Evolutionary conservation across 371 early-diverging fungal species (phyloP).

Genomic region (Mucor racemosus): DNA sequence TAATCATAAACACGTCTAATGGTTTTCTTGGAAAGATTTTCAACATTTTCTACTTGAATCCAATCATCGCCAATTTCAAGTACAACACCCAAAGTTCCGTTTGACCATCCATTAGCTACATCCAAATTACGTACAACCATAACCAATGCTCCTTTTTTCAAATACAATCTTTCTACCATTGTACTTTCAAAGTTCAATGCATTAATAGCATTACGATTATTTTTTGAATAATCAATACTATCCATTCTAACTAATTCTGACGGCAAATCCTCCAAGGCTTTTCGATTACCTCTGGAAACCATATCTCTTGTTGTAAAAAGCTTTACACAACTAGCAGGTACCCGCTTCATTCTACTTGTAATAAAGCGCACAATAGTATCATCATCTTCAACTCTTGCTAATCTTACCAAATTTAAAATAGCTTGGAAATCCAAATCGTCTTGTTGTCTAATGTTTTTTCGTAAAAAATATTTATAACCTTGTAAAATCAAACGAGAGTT

Average conservation of each 20-base stretch:
- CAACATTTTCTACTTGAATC: not conserved
- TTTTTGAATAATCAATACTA: not conserved
- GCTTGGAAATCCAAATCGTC: too few species aligned
- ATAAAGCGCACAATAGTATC: too few species aligned
- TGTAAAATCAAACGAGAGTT: too few species aligned
- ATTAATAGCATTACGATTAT: not conserved
- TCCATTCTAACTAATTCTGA: not conserved
- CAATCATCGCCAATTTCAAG: constrained; percentile 8
- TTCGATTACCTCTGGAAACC: not conserved
- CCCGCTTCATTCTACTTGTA: too few species aligned
- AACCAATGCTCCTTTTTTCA: not conserved
- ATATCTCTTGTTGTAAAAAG: constrained; percentile 2
- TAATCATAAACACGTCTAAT: not conserved
- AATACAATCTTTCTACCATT: not conserved
- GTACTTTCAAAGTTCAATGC: constrained; percentile 4
- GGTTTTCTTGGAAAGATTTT: too few species aligned
- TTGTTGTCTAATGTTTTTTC: too few species aligned
- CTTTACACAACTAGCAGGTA: not conserved
- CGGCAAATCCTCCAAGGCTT: not conserved
- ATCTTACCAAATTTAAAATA: too few species aligned
- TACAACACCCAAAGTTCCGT: not conserved
- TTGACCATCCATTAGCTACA: constrained; percentile 4
- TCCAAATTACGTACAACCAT: constrained; percentile 9
- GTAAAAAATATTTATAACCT: too few species aligned
- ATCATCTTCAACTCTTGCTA: too few species aligned